Evolutionary conservation across 2,329 filamentous ascomycete genomes (phyloP), one percentile per base, ranked within the genome.

Genomic region (Aspergillus sp.): DNA sequence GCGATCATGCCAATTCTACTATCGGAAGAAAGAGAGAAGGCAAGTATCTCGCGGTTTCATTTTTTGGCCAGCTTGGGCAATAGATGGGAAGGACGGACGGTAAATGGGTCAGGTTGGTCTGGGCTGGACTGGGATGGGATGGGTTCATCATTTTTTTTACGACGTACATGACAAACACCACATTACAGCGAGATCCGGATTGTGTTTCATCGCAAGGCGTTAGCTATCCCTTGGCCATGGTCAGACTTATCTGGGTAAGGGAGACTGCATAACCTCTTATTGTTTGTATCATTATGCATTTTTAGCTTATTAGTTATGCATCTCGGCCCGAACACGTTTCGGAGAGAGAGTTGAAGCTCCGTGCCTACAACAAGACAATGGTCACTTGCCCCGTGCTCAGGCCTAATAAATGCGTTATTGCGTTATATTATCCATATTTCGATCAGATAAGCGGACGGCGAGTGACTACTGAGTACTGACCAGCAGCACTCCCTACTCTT

Each of bases 151-250:
- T 39, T 50, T 38, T 47, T 61, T 61, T 69, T 58, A 69, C 62
- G 66, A 69, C 61, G 56, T 68, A 63, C 61, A 64, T 62, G 61
- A 63, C 48, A 26, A 20, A 30, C 38, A 51, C 54, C 48, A 57
- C 52, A 62, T 58, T 58, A 50, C 53, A 55, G 53, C 53, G 53
- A 59, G 52, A 63, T 63, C 62, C 63, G 59, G 55, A 48, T 57
- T 58, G 41, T 49, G 55, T 59, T 59, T 57, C 56, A 56, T 53
- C 34, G 45, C 43, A 54, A 36, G 55, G 55, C 55, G 50, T 57
- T 57, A 20, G 24, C 18, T 48, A 48, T 48, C 34, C 44, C 45
- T 22, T 39, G 39, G 48, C 26, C 39, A 49, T 41, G 45, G 26
- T 30, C 26, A 53, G 30, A 50, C 48, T 36, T 43, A 53, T 24